Conservation (phyloP, 2,329 filamentous ascomycete species). For the Paraphoma chrysanthemicola region DNA sequence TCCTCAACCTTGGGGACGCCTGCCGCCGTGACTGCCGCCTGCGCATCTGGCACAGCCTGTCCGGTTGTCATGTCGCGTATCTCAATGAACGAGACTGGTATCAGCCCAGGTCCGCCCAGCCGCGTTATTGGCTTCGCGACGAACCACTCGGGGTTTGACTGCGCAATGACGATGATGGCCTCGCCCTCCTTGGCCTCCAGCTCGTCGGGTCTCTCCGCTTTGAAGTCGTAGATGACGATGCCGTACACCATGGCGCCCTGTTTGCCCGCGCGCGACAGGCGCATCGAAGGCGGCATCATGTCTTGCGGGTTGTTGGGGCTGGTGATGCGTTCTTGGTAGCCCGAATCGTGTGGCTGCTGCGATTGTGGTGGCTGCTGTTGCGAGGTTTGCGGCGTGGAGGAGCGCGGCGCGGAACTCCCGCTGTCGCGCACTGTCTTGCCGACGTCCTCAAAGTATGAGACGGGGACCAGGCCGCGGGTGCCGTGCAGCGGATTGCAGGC, state of each 20-base stretch:
- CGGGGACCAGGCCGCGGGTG: slow-evolving; percentile 89
- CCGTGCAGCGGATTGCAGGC: slow-evolving; percentile 93
- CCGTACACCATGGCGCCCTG: slow-evolving; percentile 92
- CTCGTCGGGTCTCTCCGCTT: slow-evolving; percentile 93
- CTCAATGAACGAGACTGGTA: slow-evolving; percentile 96
- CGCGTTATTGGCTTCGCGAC: slow-evolving; percentile 98
- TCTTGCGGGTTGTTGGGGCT: slow-evolving; percentile 42
- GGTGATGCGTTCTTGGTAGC: slow-evolving; percentile 71
- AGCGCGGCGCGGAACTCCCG: slow-evolving; percentile 55
- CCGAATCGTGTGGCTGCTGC: slow-evolving; percentile 80
- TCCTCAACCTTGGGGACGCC: slow-evolving; percentile 96
- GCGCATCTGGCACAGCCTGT: slow-evolving; percentile 78
- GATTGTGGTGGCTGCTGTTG: slow-evolving; percentile 2
- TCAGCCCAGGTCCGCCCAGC: slow-evolving; percentile 92
- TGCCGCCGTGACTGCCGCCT: slow-evolving; percentile 84
- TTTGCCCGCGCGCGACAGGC: slow-evolving; percentile 56
- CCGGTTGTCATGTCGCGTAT: slow-evolving; percentile 93
- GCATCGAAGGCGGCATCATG: slow-evolving; percentile 35
- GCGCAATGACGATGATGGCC: slow-evolving; percentile 96
- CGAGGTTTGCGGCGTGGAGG: slow-evolving; percentile 53
- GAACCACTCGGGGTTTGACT: slow-evolving; percentile 99
- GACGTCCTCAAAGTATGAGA: slow-evolving; percentile 89
- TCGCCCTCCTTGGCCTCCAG: slow-evolving; percentile 94
- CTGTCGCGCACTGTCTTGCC: slow-evolving; percentile 93
- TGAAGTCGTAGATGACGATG: slow-evolving; percentile 96